A percentile compares a stretch with the other conserved stretches of the same genome.
Conservation (phyloP, 2,329 filamentous ascomycete species). For the Parastagonospora nodorum region DNA sequence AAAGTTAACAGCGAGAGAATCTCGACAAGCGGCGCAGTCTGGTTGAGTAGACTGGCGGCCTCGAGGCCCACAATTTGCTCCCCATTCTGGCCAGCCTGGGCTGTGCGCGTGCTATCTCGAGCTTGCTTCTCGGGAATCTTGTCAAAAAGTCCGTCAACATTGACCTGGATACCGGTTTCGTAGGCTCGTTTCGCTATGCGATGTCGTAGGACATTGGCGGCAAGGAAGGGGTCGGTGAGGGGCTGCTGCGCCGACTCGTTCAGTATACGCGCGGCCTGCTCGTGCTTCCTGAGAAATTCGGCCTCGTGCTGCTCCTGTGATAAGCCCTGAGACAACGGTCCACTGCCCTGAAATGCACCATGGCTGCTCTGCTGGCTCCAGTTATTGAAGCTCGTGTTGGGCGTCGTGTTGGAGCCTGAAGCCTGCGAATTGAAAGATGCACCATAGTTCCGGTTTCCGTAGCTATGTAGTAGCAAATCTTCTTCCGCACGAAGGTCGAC, state of each 20-base stretch:
- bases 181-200: slow-evolving; percentile 62
- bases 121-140: slow-evolving; percentile 41
- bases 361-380: slow-evolving; percentile 48
- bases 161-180: slow-evolving; percentile 63
- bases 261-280: slow-evolving; percentile 65
- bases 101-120: slow-evolving; percentile 43
- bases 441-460: slow-evolving; percentile 57
- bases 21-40: slow-evolving; percentile 75
- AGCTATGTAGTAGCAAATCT: slow-evolving; percentile 74
- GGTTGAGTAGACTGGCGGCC: slow-evolving; percentile 67
- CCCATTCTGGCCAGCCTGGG: slow-evolving; percentile 62
- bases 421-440: slow-evolving; percentile 52
- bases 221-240: slow-evolving; percentile 73
- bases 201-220: slow-evolving; percentile 63
- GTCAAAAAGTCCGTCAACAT: slow-evolving; percentile 60
- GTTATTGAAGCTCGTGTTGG: slow-evolving; percentile 54
- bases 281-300: slow-evolving; percentile 68
- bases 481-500: slow-evolving; percentile 89
- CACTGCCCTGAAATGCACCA: slow-evolving; percentile 47
- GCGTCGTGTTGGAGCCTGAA: slow-evolving; percentile 41
- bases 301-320: slow-evolving; percentile 70
- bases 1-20: slow-evolving; percentile 83
- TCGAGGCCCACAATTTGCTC: slow-evolving; percentile 62
- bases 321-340: slow-evolving; percentile 57
- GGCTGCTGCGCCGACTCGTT: slow-evolving; percentile 69